phyloP scores from a whole-genome alignment of 73 alveolate genomes.

The Paramecium bursaria region DNA sequence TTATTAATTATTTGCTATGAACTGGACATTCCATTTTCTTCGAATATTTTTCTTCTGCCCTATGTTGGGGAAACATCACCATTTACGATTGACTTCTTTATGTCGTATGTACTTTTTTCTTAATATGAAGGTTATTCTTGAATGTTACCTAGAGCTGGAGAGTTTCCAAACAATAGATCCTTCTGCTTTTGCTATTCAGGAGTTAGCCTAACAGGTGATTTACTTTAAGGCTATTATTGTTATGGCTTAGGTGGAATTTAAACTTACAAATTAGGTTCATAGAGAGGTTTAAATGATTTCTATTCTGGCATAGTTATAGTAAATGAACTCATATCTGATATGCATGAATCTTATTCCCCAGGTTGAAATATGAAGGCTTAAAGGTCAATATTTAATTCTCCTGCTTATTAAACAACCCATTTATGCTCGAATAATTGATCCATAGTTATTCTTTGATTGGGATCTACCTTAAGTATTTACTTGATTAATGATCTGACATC shows the following conservation, averaged over 20 bases:
- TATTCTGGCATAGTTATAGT: no score
- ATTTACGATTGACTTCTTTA: neutral
- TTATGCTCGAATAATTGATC: constrained; percentile 78
- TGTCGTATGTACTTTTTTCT: no score
- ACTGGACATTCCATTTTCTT: neutral
- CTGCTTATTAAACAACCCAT: constrained; percentile 74
- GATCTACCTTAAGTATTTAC: constrained; percentile 66
- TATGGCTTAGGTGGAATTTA: neutral
- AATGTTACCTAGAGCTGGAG: neutral
- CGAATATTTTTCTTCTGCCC: no score
- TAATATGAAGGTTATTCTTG: no score
- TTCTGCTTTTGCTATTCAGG: constrained; percentile 37
- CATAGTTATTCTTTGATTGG: constrained; percentile 74
- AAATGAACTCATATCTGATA: no score
- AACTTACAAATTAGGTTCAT: no score
- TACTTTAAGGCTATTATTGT: neutral
- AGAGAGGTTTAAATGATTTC: no score
- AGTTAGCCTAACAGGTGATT: constrained; percentile 25
- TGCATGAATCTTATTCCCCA: constrained; percentile 44
- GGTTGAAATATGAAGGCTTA: constrained; percentile 35
- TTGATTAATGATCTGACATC: constrained; percentile 76
- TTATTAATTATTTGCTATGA: neutral
- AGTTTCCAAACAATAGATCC: neutral
- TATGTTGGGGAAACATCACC: constrained; percentile 2
- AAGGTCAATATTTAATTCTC: neutral